Conservation (phyloP, 164 flowering plant genomes). For the Berberis vulgaris region DNA sequence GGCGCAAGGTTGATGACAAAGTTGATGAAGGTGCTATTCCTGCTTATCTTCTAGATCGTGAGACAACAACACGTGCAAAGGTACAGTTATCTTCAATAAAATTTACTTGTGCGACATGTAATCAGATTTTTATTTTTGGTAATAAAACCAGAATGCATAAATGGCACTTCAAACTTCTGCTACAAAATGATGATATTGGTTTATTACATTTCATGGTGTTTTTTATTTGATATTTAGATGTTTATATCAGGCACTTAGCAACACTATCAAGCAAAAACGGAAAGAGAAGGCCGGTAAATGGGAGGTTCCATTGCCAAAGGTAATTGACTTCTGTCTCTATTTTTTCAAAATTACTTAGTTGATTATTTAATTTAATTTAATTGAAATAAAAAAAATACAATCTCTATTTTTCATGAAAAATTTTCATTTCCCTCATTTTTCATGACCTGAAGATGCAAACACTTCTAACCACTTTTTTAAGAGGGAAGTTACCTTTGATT, state of each 20-base stretch:
- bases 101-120: too few relatives aligned
- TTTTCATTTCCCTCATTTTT: too few relatives aligned
- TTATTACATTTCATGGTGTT: neutral
- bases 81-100: conserved; percentile 17
- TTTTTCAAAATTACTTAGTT: neutral
- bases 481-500: too few relatives aligned
- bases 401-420: too few relatives aligned
- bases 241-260: conserved; percentile 70
- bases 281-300: conserved; percentile 99
- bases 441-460: too few relatives aligned
- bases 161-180: neutral
- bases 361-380: neutral
- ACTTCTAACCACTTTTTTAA: too few relatives aligned
- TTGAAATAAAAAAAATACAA: too few relatives aligned
- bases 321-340: conserved; percentile 5
- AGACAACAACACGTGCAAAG: conserved; percentile 82
- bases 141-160: too few relatives aligned
- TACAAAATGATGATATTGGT: neutral
- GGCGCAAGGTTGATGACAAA: conserved; percentile 89
- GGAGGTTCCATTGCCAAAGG: conserved; percentile 99
- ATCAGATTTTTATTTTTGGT: too few relatives aligned
- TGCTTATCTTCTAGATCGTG: conserved; percentile 94
- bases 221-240: neutral
- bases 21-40: conserved; percentile 91
- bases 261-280: conserved; percentile 93